A percentile compares a stretch with the other conserved stretches of the same genome.
Conservation (phyloP, 2,329 filamentous ascomycete genomes). For the Monascus ruber region DNA sequence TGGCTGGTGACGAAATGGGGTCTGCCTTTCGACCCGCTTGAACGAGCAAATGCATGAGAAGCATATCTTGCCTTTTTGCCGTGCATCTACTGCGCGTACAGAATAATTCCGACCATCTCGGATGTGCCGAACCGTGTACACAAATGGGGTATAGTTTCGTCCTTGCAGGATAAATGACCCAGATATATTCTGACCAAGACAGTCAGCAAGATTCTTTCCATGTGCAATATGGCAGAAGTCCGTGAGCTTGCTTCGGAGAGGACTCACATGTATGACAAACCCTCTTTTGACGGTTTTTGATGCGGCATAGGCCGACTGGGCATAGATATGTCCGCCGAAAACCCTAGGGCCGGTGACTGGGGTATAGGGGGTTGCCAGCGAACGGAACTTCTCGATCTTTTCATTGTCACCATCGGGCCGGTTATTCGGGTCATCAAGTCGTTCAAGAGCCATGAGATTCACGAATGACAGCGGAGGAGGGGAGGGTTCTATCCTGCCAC, state of each 20-base stretch:
- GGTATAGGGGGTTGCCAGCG: conserved; percentile 25
- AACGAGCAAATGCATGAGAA: conserved; percentile 44
- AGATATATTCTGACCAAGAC: conserved; percentile 34
- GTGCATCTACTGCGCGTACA: conserved; percentile 41
- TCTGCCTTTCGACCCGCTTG: conserved; percentile 32
- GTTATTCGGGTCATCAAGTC: conserved; percentile 9
- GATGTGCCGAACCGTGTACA: conserved; percentile 40
- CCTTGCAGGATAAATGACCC: conserved; percentile 43
- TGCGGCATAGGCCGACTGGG: conserved; percentile 47
- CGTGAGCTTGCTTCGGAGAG: background rate
- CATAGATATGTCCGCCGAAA: conserved; percentile 47
- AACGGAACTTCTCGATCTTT: conserved; percentile 18
- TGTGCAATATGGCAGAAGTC: background rate
- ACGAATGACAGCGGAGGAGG: conserved; percentile 10
- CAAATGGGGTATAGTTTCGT: conserved; percentile 36
- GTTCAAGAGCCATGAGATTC: conserved; percentile 22
- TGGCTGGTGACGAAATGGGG: conserved; percentile 21
- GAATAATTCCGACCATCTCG: conserved; percentile 43
- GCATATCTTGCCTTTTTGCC: conserved; percentile 38
- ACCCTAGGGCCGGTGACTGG: conserved; percentile 33
- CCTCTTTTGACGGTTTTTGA: conserved; percentile 41
- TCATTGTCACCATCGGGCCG: conserved; percentile 8
- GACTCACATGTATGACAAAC: conserved; percentile 41
- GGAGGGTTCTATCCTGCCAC: too few species aligned
- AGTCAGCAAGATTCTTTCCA: background rate